These are phyloP conservation scores for Trichoderma arundinaceum DNA, from an alignment of 2,329 filamentous ascomycete species.

Conservation along the genomic window DNA sequence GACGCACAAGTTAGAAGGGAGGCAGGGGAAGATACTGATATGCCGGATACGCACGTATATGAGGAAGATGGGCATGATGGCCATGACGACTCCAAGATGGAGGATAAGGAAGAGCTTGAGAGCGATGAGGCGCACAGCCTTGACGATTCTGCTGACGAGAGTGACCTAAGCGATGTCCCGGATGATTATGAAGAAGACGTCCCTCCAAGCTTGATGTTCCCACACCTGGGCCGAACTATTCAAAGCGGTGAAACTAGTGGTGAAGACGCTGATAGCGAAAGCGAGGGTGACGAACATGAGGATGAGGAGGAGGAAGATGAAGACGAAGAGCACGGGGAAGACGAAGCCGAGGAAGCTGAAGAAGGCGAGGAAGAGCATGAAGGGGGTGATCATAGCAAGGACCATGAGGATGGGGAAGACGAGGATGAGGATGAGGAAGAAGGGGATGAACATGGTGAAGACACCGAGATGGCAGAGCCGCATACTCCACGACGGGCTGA, in stretches of 20 bases:
- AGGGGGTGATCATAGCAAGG: slow-evolving; percentile 7
- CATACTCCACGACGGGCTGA: slow-evolving; percentile 11
- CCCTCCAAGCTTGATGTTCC: slow-evolving; percentile 59
- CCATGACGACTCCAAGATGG: slow-evolving; percentile 40
- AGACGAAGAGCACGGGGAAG: slow-evolving; percentile 31
- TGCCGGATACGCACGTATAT: slow-evolving; percentile 49
- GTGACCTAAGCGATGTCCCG: slow-evolving; percentile 69
- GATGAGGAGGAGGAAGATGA: slow-evolving; percentile 36
- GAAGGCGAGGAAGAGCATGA: slow-evolving; percentile 32
- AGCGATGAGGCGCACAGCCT: slow-evolving; percentile 56
- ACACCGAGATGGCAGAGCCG: slow-evolving; percentile 29
- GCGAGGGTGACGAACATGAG: slow-evolving; percentile 42
- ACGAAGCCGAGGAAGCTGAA: slow-evolving; percentile 34
- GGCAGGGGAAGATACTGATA: slow-evolving; percentile 48
- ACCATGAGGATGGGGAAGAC: slow-evolving; percentile 36
- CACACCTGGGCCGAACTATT: slow-evolving; percentile 46
- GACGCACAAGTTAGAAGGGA: slow-evolving; percentile 49
- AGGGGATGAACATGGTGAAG: slow-evolving; percentile 31
- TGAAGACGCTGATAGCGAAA: slow-evolving; percentile 46
- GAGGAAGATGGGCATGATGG: slow-evolving; percentile 42
- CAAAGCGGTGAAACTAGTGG: slow-evolving; percentile 43
- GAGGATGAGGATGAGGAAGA: slow-evolving; percentile 34
- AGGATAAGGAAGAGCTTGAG: slow-evolving; percentile 38
- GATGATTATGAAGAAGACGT: slow-evolving; percentile 64
- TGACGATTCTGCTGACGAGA: slow-evolving; percentile 71